A percentile compares a stretch with the other conserved stretches of the same genome.
These are phyloP conservation scores for Setaria italica DNA, from an alignment of 202 grass and related monocot species.

Conservation along the genomic window DNA sequence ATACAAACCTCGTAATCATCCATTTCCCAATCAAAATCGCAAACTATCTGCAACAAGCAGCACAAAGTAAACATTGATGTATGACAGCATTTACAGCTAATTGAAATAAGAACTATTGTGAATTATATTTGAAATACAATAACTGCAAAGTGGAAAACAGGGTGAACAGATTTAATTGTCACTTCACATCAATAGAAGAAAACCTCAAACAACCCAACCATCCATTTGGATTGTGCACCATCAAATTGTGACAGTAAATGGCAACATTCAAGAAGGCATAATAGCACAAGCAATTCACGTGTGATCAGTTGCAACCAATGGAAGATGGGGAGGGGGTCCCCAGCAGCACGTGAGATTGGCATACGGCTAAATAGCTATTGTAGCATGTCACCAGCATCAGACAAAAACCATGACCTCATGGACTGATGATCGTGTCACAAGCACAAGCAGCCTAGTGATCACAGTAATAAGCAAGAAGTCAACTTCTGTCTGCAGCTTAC, in stretches of 20 bases:
- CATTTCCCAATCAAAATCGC: constrained; percentile 86
- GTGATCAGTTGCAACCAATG: neutral
- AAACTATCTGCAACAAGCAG: constrained; percentile 70
- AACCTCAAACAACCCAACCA: neutral
- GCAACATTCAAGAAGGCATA: neutral
- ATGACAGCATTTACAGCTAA: neutral
- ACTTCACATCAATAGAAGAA: constrained; percentile 22
- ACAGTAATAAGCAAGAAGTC: constrained; percentile 8
- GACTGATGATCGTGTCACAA: neutral
- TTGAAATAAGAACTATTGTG: neutral
- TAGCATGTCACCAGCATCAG: neutral
- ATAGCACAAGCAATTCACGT: neutral
- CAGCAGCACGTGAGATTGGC: constrained; percentile 2
- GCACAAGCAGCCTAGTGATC: neutral
- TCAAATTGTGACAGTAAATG: constrained; percentile 4
- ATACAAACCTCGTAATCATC: constrained; percentile 75
- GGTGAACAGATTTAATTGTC: neutral
- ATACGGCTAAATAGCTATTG: neutral
- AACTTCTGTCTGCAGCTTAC: neutral
- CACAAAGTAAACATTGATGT: constrained; percentile 23
- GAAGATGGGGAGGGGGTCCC: neutral
- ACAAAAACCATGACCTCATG: constrained; percentile 3
- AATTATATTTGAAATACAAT: neutral
- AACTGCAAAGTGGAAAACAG: constrained; percentile 16
- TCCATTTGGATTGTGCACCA: neutral